These are phyloP conservation scores for Daedalea quercina DNA, from an alignment of 768 basidiomycete genomes.

Conservation along the genomic window DNA sequence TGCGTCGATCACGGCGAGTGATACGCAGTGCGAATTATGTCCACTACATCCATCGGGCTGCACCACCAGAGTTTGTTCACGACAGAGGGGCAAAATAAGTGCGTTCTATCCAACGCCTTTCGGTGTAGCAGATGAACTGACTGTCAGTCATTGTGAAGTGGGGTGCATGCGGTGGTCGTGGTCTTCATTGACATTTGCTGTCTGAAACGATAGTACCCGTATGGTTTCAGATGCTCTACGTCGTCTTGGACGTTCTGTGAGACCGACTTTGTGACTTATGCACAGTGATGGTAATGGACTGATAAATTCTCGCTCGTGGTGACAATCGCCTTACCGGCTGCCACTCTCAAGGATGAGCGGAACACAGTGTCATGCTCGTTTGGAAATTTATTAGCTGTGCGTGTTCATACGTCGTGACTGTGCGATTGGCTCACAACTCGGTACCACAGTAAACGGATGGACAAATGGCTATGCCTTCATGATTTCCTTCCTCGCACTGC, in stretches of 20 bases:
- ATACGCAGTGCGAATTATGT: constrained; percentile 48
- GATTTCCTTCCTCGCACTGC: constrained; percentile 34
- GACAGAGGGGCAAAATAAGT: constrained; percentile 40
- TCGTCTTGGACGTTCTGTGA: constrained; percentile 62
- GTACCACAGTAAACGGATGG: constrained; percentile 30
- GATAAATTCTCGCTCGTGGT: constrained; percentile 55
- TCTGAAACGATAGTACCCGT: constrained; percentile 62
- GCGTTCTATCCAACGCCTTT: constrained; percentile 5
- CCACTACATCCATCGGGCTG: constrained; percentile 52
- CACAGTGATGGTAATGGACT: not conserved
- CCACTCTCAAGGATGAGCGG: constrained; percentile 31
- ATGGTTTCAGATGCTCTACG: constrained; percentile 62
- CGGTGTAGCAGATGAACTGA: not conserved
- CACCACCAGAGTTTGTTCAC: constrained; percentile 27
- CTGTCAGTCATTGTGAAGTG: constrained; percentile 31
- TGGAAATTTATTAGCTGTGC: constrained; percentile 32
- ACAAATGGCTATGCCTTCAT: constrained; percentile 37
- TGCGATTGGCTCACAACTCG: too few species aligned
- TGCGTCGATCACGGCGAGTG: constrained; percentile 44
- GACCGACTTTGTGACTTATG: constrained; percentile 17
- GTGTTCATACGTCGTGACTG: too few species aligned
- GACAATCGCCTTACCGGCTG: constrained; percentile 46
- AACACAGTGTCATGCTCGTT: constrained; percentile 35
- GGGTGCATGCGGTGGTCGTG: constrained; percentile 56
- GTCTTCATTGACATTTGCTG: constrained; percentile 56